Percentiles rank a stretch among this genome's conserved stretches.
phyloP scores from a whole-genome alignment of 305 asterid genomes.

The Fraxinus albicans region DNA sequence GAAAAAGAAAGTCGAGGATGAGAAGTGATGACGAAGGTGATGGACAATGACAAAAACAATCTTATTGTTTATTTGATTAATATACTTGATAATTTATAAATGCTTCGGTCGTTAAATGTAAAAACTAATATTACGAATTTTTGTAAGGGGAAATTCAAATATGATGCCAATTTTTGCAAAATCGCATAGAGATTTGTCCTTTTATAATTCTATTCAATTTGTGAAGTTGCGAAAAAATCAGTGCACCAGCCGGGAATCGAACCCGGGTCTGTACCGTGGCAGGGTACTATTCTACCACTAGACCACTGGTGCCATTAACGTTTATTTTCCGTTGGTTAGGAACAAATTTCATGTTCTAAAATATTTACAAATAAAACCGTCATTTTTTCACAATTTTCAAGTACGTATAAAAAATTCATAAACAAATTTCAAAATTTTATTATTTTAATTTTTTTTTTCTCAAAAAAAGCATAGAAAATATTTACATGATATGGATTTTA shows the following conservation, averaged over 20 bases:
- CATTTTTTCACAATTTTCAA: too few species aligned
- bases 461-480: too few species aligned
- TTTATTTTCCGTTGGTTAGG: background rate
- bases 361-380: too few species aligned
- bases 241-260: constrained; percentile 10
- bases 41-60: background rate
- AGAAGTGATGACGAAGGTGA: background rate
- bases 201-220: too few species aligned
- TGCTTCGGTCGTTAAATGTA: background rate
- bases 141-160: background rate
- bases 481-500: too few species aligned
- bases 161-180: background rate
- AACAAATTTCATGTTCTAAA: too few species aligned
- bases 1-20: background rate
- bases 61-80: too few species aligned
- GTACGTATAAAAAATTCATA: too few species aligned
- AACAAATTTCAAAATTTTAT: too few species aligned
- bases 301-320: constrained; percentile 55
- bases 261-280: constrained; percentile 68
- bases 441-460: too few species aligned
- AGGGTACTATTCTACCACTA: constrained; percentile 77
- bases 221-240: constrained; percentile 12
- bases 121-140: background rate
- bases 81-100: background rate
- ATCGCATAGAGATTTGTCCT: background rate